Conservation (phyloP, 208 protist species). For the Trypanosoma lewisi region DNA sequence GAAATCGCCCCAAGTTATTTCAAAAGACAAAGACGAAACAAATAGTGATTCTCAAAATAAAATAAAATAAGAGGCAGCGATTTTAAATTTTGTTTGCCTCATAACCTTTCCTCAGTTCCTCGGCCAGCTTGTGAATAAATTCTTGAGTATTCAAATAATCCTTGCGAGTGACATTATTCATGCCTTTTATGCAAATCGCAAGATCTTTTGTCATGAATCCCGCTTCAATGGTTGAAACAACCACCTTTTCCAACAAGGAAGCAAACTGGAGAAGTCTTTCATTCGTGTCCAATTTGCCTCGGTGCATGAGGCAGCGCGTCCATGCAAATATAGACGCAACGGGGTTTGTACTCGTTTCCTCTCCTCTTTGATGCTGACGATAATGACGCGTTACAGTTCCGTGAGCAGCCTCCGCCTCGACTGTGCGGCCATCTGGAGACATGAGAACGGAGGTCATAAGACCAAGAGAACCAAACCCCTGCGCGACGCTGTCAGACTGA, state of each 20-base stretch:
- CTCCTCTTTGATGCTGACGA: slow-evolving; percentile 94
- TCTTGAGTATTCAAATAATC: slow-evolving; percentile 88
- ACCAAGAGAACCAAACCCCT: slow-evolving; percentile 97
- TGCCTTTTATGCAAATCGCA: slow-evolving; percentile 91
- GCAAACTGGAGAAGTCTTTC: slow-evolving; percentile 83
- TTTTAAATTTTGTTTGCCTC: slow-evolving; percentile 53
- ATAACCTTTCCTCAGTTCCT: slow-evolving; percentile 43
- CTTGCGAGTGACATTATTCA: slow-evolving; percentile 57
- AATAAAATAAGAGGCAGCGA: too few relatives aligned
- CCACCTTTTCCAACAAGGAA: slow-evolving; percentile 84
- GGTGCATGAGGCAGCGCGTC: slow-evolving; percentile 94
- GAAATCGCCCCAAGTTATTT: too few relatives aligned
- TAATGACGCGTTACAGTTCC: slow-evolving; percentile 98
- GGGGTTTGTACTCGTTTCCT: slow-evolving; percentile 97
- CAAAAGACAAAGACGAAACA: background rate
- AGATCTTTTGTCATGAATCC: slow-evolving; percentile 98
- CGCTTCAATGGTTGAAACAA: slow-evolving; percentile 90
- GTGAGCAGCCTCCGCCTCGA: slow-evolving; percentile 97
- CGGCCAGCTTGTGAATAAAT: slow-evolving; percentile 54
- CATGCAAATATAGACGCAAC: slow-evolving; percentile 98
- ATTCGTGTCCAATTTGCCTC: slow-evolving; percentile 96
- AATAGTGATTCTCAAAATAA: too few relatives aligned
- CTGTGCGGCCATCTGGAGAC: slow-evolving; percentile 95
- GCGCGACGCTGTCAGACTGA: slow-evolving; percentile 97
- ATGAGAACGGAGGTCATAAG: slow-evolving; percentile 98